These are phyloP conservation scores for Hemileccinum hortonii DNA, from an alignment of 1,284 basidiomycete genomes.

Conservation along the genomic window DNA sequence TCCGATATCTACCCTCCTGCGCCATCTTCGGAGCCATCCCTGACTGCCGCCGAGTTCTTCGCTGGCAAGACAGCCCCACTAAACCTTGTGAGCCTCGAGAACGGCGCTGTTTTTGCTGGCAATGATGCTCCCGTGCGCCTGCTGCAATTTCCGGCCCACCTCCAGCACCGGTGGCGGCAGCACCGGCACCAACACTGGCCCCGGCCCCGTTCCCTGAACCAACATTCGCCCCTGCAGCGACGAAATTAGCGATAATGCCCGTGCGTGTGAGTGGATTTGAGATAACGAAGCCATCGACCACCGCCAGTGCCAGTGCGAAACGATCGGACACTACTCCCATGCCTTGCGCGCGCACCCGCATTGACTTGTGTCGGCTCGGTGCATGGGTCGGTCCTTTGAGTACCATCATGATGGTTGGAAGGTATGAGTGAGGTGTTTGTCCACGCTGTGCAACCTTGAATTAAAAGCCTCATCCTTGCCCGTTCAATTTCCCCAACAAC, in stretches of 20 bases:
- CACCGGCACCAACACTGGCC: conserved; percentile 18
- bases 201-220: conserved; percentile 19
- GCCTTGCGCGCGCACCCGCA: too few relatives aligned
- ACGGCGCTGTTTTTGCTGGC: conserved; percentile 47
- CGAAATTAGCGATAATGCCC: conserved; percentile 10
- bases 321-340: too few relatives aligned
- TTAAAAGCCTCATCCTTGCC: neutral
- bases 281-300: too few relatives aligned
- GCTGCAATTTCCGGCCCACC: conserved; percentile 25
- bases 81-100: conserved; percentile 69
- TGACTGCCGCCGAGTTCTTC: conserved; percentile 86
- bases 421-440: too few relatives aligned
- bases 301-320: too few relatives aligned
- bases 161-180: conserved; percentile 20
- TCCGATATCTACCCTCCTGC: conserved; percentile 95
- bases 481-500: too few relatives aligned
- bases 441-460: too few relatives aligned
- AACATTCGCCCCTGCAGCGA: conserved; percentile 9
- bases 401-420: too few relatives aligned
- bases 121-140: conserved; percentile 26
- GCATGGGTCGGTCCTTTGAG: too few relatives aligned
- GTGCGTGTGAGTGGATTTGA: conserved; percentile 3
- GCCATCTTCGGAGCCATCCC: conserved; percentile 75
- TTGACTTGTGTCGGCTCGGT: too few relatives aligned
- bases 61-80: conserved; percentile 72